phyloP scores from a whole-genome alignment of 768 basidiomycete genomes.

The Leccinum disarticulatum region DNA sequence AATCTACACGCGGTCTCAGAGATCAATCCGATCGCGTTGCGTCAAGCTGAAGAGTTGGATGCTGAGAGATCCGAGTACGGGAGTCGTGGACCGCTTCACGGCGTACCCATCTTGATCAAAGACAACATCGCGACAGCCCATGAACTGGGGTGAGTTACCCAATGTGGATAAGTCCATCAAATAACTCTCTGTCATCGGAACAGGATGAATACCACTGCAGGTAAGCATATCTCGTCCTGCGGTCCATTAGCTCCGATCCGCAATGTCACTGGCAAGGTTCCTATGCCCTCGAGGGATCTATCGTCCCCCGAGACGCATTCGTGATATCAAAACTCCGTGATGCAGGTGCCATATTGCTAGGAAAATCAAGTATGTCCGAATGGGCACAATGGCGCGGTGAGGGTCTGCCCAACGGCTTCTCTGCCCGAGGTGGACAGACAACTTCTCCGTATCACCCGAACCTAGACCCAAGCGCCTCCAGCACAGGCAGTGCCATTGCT shows the following conservation, averaged over 20 bases:
- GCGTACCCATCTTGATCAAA: constrained; percentile 59
- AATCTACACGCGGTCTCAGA: constrained; percentile 59
- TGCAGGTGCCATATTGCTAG: constrained; percentile 39
- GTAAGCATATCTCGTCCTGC: constrained; percentile 35
- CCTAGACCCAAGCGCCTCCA: constrained; percentile 42
- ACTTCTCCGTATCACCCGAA: constrained; percentile 42
- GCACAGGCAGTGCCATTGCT: constrained; percentile 45
- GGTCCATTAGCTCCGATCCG: background rate
- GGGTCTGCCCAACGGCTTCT: constrained; percentile 41
- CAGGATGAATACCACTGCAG: constrained; percentile 51
- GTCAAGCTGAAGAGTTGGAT: constrained; percentile 51
- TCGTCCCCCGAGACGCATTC: constrained; percentile 37
- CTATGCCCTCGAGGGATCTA: constrained; percentile 38
- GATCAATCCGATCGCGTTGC: constrained; percentile 51
- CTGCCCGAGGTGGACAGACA: constrained; percentile 46
- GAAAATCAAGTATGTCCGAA: constrained; percentile 44
- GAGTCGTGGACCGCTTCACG: constrained; percentile 51
- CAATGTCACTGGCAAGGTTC: constrained; percentile 34
- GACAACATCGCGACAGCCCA: constrained; percentile 39
- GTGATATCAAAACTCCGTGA: constrained; percentile 31
- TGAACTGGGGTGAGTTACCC: constrained; percentile 25
- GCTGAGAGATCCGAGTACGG: constrained; percentile 47
- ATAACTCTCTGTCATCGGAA: constrained; percentile 1
- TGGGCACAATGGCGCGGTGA: constrained; percentile 42
- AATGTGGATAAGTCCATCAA: background rate